Base-by-base conservation (phyloP, 2,329 filamentous ascomycete species). In the Blastomyces percursus region DNA sequence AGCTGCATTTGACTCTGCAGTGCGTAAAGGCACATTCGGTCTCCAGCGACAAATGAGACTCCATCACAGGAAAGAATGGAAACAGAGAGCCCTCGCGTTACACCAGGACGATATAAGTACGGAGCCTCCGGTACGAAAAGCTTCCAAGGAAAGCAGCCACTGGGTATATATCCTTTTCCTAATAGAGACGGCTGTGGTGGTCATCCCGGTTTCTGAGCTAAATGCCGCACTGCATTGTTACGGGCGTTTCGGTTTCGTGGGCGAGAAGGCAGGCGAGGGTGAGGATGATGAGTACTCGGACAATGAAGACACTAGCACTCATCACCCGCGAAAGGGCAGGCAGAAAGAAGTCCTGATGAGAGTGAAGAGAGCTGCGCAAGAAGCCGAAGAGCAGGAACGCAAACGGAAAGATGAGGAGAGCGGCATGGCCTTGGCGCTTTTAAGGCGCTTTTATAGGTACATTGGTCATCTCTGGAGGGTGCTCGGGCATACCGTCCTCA, bases 51-150 rank as follows among this genome's bases (percentile, higher is more conserved):
- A 30, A 35, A 63, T 63, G 62, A 63, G 42, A 52, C 50, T 48
- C 27, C 62, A 63, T 61, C 51, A 61, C 59, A 44, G 62, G 48
- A 60, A 51, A 27, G 59, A 63, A 14, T 63, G 62, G 62, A 63
- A 60, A 54, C 35, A 51, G 19, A 63, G 57, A 32, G 62, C 62
- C 27, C 30, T 54, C 16, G 59, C 62, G 9, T 35, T 63, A 55
- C 21, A 61, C 40, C 58, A 50, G 21, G 62, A 63, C 42, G 21
- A 60, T 27, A 32, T 63, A 51, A 60, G 42, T 24, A 44, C 52
- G 8, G 57, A 63, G 46, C 59, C 62, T 8, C 62, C 62, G 4
- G 62, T 61, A 16, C 51, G 59, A 50, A 63, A 56, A 40, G 59
- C 62, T 24, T 40, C 59, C 16, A 60, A 56, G 19, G 48, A 63